Evolutionary conservation across 2,329 filamentous ascomycete species (phyloP), one percentile per base, ranked within the genome.

Genomic region (Colletotrichum euphorbiae): DNA sequence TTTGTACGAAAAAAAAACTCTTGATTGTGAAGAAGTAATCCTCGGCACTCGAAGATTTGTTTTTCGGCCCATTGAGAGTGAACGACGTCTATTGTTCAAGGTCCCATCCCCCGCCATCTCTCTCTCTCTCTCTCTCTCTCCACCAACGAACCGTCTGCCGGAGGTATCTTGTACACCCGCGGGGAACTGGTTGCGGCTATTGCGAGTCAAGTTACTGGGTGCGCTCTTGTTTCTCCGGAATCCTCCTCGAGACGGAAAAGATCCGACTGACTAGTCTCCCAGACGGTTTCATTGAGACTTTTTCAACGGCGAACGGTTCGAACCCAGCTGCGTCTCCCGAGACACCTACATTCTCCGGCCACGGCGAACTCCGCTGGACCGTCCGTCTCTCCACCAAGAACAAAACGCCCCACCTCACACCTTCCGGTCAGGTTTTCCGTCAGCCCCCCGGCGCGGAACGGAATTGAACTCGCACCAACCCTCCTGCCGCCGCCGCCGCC

Each of bases 401-500:
- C 36, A 28, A n/a, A n/a, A n/a, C n/a, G 42, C 17, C 28, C 31
- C 19, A 17, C 42, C 21, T 46, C 52, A 51, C 51, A 31, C 51
- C 59, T 9, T 9, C 17, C 51, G 28, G 51, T 31, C 42, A n/a
- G 33, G 48, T 31, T 24, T 21, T 42, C 62, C 55, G 21, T 33
- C 62, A 66, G 55, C 36, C 19, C 36, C 19, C 43, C 19, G 8
- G 33, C 13, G 19, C 36, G 24, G 19, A 59, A 62, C 64, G 36
- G 58, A 28, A 7, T 28, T 28, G 31, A 55, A 28, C 31, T 38
- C 13, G 6, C 46, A 38, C 33, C 31, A 50, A 2, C 15, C 45
- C 33, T 38, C 33, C 33, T 13, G 12, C 33, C 33, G 12, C 33
- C 33, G 12, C 17, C 43, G 55, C 66, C 70, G 71, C 77, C 75